Base-by-base conservation (phyloP, 1,284 basidiomycete species). In the Ganoderma lucidum region DNA sequence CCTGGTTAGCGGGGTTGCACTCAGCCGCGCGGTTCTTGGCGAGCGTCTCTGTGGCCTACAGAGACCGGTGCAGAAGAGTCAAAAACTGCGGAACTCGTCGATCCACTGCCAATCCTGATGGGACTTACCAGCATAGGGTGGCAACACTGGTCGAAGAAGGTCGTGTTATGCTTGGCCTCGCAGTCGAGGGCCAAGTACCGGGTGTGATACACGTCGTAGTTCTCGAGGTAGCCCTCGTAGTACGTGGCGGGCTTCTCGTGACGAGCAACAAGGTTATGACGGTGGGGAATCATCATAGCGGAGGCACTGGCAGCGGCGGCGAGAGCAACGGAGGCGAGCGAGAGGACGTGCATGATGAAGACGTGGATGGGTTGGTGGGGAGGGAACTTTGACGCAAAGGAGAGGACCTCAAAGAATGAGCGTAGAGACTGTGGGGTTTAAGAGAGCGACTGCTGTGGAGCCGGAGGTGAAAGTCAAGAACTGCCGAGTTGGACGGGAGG, bases 81-180 rank as follows among this genome's bases (percentile, higher is more conserved):
- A 58, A 37, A 35, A 28, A 15, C 35, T 23, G 32, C 32, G 2
- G 15, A 61, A 23, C 23, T n/a, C 0, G 30, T 32, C 19, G 42
- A 62, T 62, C 61, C 39, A 17, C 61, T 2, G 61, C 23, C 8
- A 23, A 62, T 62, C 41, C 12, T 23, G 15, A 37, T 41, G 15
- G 35, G 39, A 65, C 83, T 48, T 74, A 88, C 88, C 72, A 86
- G 78, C 69, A 83, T 74, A 39, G 88, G 88, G 77, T 85, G 85
- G 81, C 88, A 90, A 80, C 88, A 90, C 44, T 79, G 75, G 66
- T 88, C 83, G 78, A 91, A 93, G 84, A 93, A 95, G 30, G 80
- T 59, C n/a, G 87, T 87, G 78, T 85, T 82, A 81, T 94, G 91
- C 81, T 93, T 80, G 69, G 76, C 75, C 70, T 88, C 77, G 79